Conservation (phyloP, 2,329 filamentous ascomycete species). For the Talaromyces sp. region DNA sequence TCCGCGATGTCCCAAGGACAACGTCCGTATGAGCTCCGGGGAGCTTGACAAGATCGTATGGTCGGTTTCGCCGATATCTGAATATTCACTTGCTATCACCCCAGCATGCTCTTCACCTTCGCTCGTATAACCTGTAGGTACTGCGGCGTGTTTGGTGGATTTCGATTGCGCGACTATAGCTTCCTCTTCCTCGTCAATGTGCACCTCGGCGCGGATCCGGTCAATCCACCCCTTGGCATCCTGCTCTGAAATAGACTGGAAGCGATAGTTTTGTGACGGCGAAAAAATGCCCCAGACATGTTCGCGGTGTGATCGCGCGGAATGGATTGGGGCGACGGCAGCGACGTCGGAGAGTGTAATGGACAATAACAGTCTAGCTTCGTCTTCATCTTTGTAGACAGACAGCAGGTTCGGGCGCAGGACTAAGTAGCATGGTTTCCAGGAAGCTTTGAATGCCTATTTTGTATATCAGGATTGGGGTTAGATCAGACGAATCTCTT, state of each 20-base stretch:
- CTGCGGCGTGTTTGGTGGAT: conserved; percentile 18
- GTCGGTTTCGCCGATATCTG: conserved; percentile 36
- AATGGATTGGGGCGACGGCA: conserved; percentile 82
- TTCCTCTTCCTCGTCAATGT: conserved; percentile 84
- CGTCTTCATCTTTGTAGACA: conserved; percentile 88
- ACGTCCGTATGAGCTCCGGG: conserved; percentile 34
- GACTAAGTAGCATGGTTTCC: conserved; percentile 87
- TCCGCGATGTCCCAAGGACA: conserved; percentile 30
- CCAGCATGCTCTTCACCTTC: conserved; percentile 31
- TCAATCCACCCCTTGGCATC: conserved; percentile 87
- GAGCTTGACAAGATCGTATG: conserved; percentile 28
- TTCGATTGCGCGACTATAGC: conserved; percentile 61
- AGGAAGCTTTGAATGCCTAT: conserved; percentile 62
- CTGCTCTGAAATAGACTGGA: conserved; percentile 70
- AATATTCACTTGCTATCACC: conserved; percentile 43
- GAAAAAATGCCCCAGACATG: conserved; percentile 93
- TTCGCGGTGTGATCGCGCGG: conserved; percentile 80
- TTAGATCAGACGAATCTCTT: neutral
- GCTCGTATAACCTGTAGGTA: conserved; percentile 16
- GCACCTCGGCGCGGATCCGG: conserved; percentile 72
- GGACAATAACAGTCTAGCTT: conserved; percentile 84
- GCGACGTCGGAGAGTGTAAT: conserved; percentile 87
- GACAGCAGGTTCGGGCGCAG: conserved; percentile 86
- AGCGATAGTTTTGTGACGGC: conserved; percentile 84
- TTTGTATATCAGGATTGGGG: neutral